Evolutionary conservation across 129 eudicot genomes (phyloP), one percentile per base, ranked within the genome.

Genomic region (Apium graveolens): DNA sequence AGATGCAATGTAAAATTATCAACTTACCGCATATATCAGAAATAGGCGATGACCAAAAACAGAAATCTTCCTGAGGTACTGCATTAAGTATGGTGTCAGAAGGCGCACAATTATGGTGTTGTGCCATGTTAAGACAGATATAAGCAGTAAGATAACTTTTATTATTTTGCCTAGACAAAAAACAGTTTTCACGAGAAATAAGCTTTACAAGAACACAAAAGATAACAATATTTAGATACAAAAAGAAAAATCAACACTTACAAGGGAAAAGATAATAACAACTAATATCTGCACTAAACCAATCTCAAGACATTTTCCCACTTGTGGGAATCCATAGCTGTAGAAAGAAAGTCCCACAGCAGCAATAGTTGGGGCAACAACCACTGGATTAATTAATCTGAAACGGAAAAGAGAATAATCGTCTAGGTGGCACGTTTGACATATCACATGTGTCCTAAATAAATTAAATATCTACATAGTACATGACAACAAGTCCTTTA

Each of bases 301-400:
- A 76, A 95, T 91, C 82, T 95, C 98, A 46, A 91, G 90, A 83
- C 98, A 95, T 45, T 90, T 84, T 46, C 98, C 98, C 73, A 90
- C 88, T 55, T 82, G 91, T 34, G 98, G 92, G 82, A 95, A 90
- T 69, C 98, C 98, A 70, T 95, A 95, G 86, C 96, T 92, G 82
- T 91, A 95, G 83, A 95, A 95, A 27, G 98, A 95, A 83, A 95
- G 98, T 29, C 98, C 98, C 63, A 95, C 96, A 13, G 98, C 98
- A 65, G 98, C 97, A 74, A 95, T 84, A 60, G 98, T 95, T 75
- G 98, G 98, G 80, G 98, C 74, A 80, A 95, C 97, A 80, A 95
- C 98, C 76, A 95, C 98, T 27, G 98, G 97, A 81, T 95, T 91
- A 69, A 95, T 95, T 72, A 91, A 80, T 87, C 97, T 91, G 85